Percentiles rank a stretch among this genome's conserved stretches.
phyloP scores from a whole-genome alignment of 176 grass and related monocot genomes.

The Canna indica region DNA sequence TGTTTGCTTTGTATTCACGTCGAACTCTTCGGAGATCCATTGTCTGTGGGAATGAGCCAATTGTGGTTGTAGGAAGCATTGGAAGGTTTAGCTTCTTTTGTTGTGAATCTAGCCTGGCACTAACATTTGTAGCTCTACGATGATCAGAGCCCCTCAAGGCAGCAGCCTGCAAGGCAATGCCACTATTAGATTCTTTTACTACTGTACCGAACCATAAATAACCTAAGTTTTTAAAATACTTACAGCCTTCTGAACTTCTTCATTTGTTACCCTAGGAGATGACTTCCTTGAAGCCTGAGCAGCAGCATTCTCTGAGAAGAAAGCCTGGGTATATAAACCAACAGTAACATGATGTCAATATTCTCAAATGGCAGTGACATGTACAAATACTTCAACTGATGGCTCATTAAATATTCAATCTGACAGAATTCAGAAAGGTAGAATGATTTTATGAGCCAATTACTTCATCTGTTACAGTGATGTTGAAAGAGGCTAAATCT shows the following conservation, averaged over 20 bases:
- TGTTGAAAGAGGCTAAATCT: too few relatives aligned
- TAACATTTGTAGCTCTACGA: slow-evolving; percentile 58
- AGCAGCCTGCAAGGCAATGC: slow-evolving; percentile 34
- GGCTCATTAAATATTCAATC: background rate
- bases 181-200: background rate
- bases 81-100: slow-evolving; percentile 96
- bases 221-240: slow-evolving; percentile 21
- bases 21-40: slow-evolving; percentile 83
- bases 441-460: too few relatives aligned
- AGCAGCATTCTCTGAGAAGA: slow-evolving; percentile 79
- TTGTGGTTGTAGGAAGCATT: slow-evolving; percentile 78
- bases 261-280: slow-evolving; percentile 81
- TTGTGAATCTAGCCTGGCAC: slow-evolving; percentile 59
- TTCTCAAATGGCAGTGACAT: background rate
- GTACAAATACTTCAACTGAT: background rate
- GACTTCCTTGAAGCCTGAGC: slow-evolving; percentile 77
- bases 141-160: slow-evolving; percentile 75
- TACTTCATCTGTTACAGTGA: too few relatives aligned
- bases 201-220: background rate
- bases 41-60: slow-evolving; percentile 85
- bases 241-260: slow-evolving; percentile 76
- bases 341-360: background rate
- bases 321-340: slow-evolving; percentile 33
- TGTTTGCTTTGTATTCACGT: slow-evolving; percentile 94
- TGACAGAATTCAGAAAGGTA: too few relatives aligned